phyloP scores from a whole-genome alignment of 2,329 filamentous ascomycete genomes.

The Pseudogymnoascus sp. region DNA sequence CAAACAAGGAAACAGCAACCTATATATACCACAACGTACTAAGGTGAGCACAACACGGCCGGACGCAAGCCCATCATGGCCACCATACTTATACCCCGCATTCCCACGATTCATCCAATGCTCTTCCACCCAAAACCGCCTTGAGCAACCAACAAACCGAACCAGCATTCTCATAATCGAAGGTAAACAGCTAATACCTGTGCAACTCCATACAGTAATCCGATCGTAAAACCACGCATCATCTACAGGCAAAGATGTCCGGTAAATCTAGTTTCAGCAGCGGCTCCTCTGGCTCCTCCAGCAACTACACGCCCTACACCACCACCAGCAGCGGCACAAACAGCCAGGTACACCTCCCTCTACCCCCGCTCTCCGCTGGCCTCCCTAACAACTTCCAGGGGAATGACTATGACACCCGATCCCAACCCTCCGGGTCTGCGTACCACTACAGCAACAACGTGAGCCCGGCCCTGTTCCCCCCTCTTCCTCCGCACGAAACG shows the following conservation, averaged over 20 bases:
- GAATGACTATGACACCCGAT: constrained; percentile 58
- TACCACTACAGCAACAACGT: constrained; percentile 59
- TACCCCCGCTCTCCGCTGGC: not conserved
- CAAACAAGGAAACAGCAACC: not conserved
- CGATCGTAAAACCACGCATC: not conserved
- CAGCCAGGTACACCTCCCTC: constrained; percentile 41
- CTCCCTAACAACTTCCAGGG: constrained; percentile 37
- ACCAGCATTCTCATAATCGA: not conserved
- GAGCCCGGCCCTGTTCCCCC: constrained; percentile 29
- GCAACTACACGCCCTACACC: constrained; percentile 28
- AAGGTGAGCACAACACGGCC: not conserved
- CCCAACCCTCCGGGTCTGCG: constrained; percentile 47
- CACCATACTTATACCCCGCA: not conserved
- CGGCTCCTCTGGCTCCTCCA: not conserved
- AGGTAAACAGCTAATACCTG: not conserved
- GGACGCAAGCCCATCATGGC: not conserved
- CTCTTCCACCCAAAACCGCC: not conserved
- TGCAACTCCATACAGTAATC: not conserved
- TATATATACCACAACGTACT: not conserved
- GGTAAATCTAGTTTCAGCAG: constrained; percentile 12
- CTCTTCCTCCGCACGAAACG: not conserved
- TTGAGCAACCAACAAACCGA: not conserved
- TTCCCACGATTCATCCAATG: not conserved
- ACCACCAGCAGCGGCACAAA: constrained; percentile 46
- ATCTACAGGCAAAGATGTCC: constrained; percentile 14